These are phyloP conservation scores for Microthyrium microscopicum DNA, from an alignment of 2,329 filamentous ascomycete genomes.

Conservation along the genomic window DNA sequence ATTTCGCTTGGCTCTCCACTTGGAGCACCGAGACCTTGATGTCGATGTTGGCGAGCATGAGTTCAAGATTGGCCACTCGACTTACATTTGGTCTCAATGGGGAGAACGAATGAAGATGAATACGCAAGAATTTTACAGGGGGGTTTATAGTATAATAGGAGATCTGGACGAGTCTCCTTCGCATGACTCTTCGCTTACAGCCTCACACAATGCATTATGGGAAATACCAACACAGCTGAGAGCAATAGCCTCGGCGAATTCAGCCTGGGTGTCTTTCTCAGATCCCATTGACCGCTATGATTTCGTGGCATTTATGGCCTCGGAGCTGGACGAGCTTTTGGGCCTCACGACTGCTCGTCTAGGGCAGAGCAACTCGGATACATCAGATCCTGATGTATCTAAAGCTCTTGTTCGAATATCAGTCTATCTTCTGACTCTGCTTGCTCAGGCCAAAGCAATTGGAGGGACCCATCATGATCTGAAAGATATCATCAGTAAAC, in stretches of 20 bases:
- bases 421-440: too few relatives aligned
- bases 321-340: too few relatives aligned
- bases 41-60: conserved; percentile 20
- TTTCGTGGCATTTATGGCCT: too few relatives aligned
- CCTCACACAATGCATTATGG: neutral
- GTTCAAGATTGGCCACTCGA: conserved; percentile 20
- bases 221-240: neutral
- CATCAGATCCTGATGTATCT: too few relatives aligned
- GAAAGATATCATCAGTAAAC: too few relatives aligned
- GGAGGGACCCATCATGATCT: too few relatives aligned
- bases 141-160: neutral
- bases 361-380: too few relatives aligned
- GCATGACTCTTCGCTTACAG: too few relatives aligned
- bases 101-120: conserved; percentile 36
- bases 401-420: too few relatives aligned
- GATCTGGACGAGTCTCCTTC: too few relatives aligned
- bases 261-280: conserved; percentile 4
- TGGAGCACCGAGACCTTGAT: conserved; percentile 19
- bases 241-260: conserved; percentile 1
- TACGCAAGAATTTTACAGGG: conserved; percentile 21
- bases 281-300: conserved; percentile 8
- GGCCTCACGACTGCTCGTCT: too few relatives aligned
- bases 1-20: conserved; percentile 28
- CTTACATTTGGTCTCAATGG: conserved; percentile 35
- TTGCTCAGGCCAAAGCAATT: too few relatives aligned